phyloP scores from a whole-genome alignment of 345 rosid species.

The Eutrema yunnanense region DNA sequence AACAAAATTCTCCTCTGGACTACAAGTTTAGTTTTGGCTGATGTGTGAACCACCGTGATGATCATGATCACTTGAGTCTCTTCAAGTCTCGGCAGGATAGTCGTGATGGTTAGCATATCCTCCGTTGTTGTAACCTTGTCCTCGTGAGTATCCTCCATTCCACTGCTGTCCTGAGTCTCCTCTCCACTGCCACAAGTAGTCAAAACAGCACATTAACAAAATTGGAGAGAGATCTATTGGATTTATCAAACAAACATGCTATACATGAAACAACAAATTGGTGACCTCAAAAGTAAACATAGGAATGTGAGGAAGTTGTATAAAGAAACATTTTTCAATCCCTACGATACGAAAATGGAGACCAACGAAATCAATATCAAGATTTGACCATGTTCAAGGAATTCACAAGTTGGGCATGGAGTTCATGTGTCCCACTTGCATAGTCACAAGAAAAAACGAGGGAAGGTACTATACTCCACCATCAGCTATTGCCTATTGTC shows the following conservation, averaged over 20 bases:
- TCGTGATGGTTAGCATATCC: constrained; percentile 43
- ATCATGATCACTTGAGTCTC: neutral
- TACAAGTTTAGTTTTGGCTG: constrained; percentile 18
- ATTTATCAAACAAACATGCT: neutral
- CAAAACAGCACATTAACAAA: neutral
- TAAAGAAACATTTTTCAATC: neutral
- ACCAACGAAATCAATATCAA: neutral
- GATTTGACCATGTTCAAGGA: neutral
- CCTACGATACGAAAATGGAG: neutral
- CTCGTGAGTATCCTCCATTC: constrained; percentile 68
- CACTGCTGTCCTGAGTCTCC: constrained; percentile 59
- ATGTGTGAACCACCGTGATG: neutral
- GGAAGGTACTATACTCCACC: constrained; percentile 15
- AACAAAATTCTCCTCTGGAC: constrained; percentile 20
- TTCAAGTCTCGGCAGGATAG: constrained; percentile 14
- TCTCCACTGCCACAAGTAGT: constrained; percentile 57
- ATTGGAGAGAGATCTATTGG: neutral
- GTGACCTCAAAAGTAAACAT: neutral
- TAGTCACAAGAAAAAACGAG: neutral
- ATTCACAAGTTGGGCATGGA: constrained; percentile 12
- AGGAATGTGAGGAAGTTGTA: neutral
- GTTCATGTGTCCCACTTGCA: constrained; percentile 20
- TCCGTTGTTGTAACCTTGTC: constrained; percentile 59
- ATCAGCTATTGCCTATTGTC: constrained; percentile 14
- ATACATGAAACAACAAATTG: neutral